Evolutionary conservation across 208 protist species (phyloP).

Genomic region (Trypanosoma scelopori): DNA sequence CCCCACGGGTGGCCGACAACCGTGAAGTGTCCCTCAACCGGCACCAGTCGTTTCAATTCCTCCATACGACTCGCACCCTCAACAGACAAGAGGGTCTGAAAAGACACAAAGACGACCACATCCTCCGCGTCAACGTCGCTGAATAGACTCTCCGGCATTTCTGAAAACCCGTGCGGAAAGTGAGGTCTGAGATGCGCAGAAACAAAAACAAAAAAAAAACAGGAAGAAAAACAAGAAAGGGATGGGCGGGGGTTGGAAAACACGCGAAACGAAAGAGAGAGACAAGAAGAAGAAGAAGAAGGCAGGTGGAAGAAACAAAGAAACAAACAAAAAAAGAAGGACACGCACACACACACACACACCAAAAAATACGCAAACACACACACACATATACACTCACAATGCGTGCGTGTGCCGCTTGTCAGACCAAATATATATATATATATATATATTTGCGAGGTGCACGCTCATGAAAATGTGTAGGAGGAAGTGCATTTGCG

Average conservation of each 20-base stretch:
- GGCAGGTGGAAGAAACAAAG: constrained; percentile 6
- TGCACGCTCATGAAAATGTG: too few relatives aligned
- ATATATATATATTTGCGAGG: too few relatives aligned
- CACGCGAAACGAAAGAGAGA: too few relatives aligned
- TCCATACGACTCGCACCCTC: neutral
- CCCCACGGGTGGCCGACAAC: constrained; percentile 21
- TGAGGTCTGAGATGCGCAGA: neutral
- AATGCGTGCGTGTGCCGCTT: too few relatives aligned
- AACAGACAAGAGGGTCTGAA: constrained; percentile 15
- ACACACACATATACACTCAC: too few relatives aligned
- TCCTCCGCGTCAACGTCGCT: constrained; percentile 16
- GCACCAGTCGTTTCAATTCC: constrained; percentile 1
- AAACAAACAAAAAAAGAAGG: neutral
- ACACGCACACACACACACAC: neutral
- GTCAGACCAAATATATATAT: too few relatives aligned
- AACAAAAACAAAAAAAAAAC: constrained; percentile 19
- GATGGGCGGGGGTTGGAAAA: neutral
- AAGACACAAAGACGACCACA: constrained; percentile 18
- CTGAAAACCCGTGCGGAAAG: constrained; percentile 10
- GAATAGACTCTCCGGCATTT: constrained; percentile 1
- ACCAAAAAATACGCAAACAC: constrained; percentile 12
- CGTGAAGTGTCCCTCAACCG: constrained; percentile 18
- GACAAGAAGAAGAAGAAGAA: neutral
- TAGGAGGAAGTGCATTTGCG: too few relatives aligned
- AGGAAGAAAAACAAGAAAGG: constrained; percentile 1